Base-by-base conservation (phyloP, 129 eudicot genomes). In the Pulicaria dysenterica region DNA sequence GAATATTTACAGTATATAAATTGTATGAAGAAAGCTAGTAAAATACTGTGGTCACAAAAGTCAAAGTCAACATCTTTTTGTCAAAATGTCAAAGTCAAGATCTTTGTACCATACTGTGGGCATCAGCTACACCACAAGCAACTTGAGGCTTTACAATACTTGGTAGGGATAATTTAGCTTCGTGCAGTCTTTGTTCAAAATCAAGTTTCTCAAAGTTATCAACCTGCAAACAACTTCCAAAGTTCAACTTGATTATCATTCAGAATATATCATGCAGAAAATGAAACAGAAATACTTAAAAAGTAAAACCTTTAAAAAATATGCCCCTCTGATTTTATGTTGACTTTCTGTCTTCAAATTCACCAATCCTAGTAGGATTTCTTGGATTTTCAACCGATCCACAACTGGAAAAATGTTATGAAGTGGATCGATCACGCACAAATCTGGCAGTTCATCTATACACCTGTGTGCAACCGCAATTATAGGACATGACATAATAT, bases 91-190 rank as follows among this genome's bases (percentile, higher is more conserved):
- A 24, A 42, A 46, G 65, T 47, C 46, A 76, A 5, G 6, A 36
- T 4, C 6, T 31, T 40, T 46, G 73, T 82, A 94, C 96, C 99
- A 94, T 94, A 76, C 96, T 94, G 77, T 94, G 99, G 67, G 97
- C 91, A 81, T 88, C 91, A 17, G 91, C 82, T 53, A 90, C 96
- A 74, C 99, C 97, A 80, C 99, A 94, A 64, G 96, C 99, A 81
- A 90, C 97, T 88, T 90, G 99, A 77, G 99, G 97, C 81, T 94
- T 94, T 75, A 88, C 97, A 31, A 94, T 90, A 68, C 79, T 86
- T 48, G 97, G 99, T 15, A 77, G 81, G 39, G 81, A 74, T 75
- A 94, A 83, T 69, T 84, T 81, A 65, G 99, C 97, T 47, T 86
- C 87, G 24, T 58, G 74, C 42, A 94, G 80, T 77, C 79, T 78